phyloP scores from a whole-genome alignment of 2,329 filamentous ascomycete genomes.

The Beauveria sp. region DNA sequence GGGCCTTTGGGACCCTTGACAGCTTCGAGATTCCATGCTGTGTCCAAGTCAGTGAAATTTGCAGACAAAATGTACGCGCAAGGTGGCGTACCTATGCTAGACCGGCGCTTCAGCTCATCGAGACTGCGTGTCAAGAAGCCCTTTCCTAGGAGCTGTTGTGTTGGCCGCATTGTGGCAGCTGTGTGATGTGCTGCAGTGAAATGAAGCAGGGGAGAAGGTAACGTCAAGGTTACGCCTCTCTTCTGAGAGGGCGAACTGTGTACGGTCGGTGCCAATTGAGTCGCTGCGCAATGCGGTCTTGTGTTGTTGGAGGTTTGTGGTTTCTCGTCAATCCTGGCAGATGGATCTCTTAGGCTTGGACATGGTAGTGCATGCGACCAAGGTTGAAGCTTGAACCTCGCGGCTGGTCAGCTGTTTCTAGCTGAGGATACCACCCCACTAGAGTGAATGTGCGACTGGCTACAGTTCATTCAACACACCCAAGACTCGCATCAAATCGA shows the following conservation, averaged over 20 bases:
- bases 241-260: not conserved
- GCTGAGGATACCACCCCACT: too few relatives aligned
- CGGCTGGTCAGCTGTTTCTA: too few relatives aligned
- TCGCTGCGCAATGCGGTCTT: not conserved
- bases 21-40: constrained; percentile 63
- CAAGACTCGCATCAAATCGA: too few relatives aligned
- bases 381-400: not conserved
- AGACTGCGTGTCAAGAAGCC: constrained; percentile 51
- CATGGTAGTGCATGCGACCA: not conserved
- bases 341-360: not conserved
- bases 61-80: not conserved
- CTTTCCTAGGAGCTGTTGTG: constrained; percentile 35
- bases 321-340: too few relatives aligned
- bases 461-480: too few relatives aligned
- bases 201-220: not conserved
- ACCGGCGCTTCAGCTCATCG: constrained; percentile 51
- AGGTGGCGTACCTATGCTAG: constrained; percentile 42
- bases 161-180: constrained; percentile 36
- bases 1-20: constrained; percentile 58
- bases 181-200: not conserved
- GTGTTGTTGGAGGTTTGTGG: not conserved
- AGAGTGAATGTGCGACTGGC: too few relatives aligned
- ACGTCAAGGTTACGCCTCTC: not conserved
- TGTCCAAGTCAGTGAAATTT: not conserved
- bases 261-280: not conserved